Conservation (phyloP, 139 green algal genomes). For the Coccomyxa sp. region DNA sequence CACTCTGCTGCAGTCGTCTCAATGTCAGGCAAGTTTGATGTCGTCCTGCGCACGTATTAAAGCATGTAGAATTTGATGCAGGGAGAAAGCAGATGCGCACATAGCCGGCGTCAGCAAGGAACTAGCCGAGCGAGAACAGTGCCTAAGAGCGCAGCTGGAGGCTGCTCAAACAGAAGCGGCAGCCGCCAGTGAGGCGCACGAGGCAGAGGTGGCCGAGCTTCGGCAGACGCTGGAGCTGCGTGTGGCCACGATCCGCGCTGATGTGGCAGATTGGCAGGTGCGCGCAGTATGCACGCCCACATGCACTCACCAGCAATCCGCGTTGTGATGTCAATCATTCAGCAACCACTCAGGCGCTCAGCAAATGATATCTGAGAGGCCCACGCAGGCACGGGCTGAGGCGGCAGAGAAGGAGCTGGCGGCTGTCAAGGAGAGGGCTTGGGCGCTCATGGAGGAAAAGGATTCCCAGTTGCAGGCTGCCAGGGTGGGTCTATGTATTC, state of each 20-base stretch:
- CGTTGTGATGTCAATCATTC: not conserved
- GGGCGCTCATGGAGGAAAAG: conserved; percentile 17
- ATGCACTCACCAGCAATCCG: not conserved
- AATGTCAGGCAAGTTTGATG: too few relatives aligned
- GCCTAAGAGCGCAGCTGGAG: conserved; percentile 9
- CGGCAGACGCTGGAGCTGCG: not conserved
- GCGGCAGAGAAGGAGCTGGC: conserved; percentile 12
- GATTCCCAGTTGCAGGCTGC: conserved; percentile 8
- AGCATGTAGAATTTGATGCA: not conserved
- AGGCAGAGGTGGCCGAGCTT: not conserved
- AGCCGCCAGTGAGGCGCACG: not conserved
- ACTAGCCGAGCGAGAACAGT: conserved; percentile 10
- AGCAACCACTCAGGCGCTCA: not conserved
- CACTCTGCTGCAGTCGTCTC: too few relatives aligned
- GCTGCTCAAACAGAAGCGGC: not conserved
- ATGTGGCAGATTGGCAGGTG: not conserved
- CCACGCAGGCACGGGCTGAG: not conserved
- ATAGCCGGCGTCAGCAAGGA: conserved; percentile 3
- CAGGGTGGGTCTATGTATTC: not conserved
- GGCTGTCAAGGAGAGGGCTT: conserved; percentile 21
- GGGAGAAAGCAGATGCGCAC: conserved; percentile 1
- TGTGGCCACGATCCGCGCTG: not conserved
- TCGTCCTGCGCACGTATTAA: too few relatives aligned
- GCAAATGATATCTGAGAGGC: not conserved
- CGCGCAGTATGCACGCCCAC: not conserved